Evolutionary conservation across 352 stramenopile genomes (phyloP).

Genomic region (Pythium biforme): DNA sequence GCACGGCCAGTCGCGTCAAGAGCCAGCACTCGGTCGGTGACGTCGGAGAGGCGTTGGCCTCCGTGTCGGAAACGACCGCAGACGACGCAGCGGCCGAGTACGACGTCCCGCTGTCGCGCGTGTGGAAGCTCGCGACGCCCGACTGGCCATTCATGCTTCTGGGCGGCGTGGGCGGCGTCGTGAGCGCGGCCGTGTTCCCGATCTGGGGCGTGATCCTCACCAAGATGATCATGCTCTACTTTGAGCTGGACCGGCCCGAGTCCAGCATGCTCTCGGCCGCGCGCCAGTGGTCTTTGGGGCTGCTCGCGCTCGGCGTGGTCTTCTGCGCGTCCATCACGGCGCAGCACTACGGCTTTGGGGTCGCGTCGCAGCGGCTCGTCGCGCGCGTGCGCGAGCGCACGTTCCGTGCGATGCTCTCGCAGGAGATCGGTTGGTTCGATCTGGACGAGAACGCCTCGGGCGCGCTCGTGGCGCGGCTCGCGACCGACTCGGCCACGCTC

Average conservation of each 20-base stretch:
- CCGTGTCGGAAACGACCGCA: no score
- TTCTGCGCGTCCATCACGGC: constrained; percentile 26
- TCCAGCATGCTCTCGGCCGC: constrained; percentile 29
- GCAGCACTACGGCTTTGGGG: constrained; percentile 42
- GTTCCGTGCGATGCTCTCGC: constrained; percentile 48
- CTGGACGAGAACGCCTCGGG: constrained; percentile 51
- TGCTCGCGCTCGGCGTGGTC: constrained; percentile 30
- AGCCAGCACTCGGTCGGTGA: no score
- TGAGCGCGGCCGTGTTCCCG: constrained; percentile 37
- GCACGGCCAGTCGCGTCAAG: no score
- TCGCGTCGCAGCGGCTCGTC: constrained; percentile 40
- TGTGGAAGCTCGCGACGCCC: constrained; percentile 34
- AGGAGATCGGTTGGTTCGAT: constrained; percentile 77
- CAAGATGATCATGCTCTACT: constrained; percentile 43
- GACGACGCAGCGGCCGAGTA: neutral
- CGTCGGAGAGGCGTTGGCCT: no score
- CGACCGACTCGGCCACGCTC: constrained; percentile 56
- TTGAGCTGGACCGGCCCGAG: constrained; percentile 25
- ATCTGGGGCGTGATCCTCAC: constrained; percentile 40
- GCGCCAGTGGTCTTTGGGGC: constrained; percentile 31
- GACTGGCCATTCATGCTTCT: constrained; percentile 33
- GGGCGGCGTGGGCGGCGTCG: constrained; percentile 24
- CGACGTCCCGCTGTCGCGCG: constrained; percentile 12
- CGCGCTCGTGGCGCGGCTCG: constrained; percentile 45
- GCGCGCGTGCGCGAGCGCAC: constrained; percentile 27